Base-by-base conservation (phyloP, 257 asterid species). In the Solanum piurae region DNA sequence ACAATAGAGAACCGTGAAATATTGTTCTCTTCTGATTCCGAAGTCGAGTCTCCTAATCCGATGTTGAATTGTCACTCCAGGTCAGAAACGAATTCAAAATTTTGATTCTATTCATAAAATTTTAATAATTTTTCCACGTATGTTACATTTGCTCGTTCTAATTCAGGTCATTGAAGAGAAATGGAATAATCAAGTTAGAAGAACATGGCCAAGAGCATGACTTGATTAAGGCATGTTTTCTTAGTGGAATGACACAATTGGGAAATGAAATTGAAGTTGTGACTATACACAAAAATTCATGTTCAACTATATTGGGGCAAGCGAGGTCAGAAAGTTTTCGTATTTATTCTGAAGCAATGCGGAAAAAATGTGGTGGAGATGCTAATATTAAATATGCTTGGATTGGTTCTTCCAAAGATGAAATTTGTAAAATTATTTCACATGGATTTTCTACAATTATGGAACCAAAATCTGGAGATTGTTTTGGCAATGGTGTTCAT, bases 321-420 rank as follows among this genome's bases (percentile, higher is more conserved):
- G 92, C 92, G 7, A 86, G 83, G 68, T 20, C 85, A 38, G 90
- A 90, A 68, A 86, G 89, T 2, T 93, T 93, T 74, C 77, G 89
- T 6, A 37, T 88, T 23, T 89, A 89, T 89, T 83, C 89, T 3
- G 33, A 42, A 38, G 94, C 92, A 8, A 91, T 90, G 93, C 90
- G 88, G 4, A 86, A 64, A 36, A 91, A 72, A 83, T 89, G 93
- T 72, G 91, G 91, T 82, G 95, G 95, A 80, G 87, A 92, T 55
- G 93, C 93, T 6, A 92, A 92, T 73, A 27, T 90, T 0, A 90
- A 83, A 89, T 86, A 84, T 52, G 95, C 88, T 2, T 94, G 95
- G 94, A 92, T 91, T 90, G 95, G 93, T 74, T 91, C 92, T 29
- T 68, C 91, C 0, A 72, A 86, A 86, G 87, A 74, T 10, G 95